These are phyloP conservation scores for Brassica hybrid DNA, from an alignment of 441 rosid species.

Conservation along the genomic window DNA sequence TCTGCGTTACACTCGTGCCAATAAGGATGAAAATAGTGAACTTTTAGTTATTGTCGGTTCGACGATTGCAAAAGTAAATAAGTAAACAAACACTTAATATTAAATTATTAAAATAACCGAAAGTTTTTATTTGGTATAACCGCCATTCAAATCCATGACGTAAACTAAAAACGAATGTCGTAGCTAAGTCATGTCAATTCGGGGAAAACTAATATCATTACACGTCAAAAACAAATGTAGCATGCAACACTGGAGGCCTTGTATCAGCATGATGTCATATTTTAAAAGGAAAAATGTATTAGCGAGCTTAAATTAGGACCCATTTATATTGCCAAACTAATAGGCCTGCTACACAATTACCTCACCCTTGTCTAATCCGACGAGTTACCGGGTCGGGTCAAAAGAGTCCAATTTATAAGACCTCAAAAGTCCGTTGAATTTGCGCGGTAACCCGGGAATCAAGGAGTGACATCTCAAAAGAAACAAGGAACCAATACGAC, in stretches of 20 bases:
- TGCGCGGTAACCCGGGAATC: conserved; percentile 65
- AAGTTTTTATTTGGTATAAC: not conserved
- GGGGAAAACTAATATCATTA: not conserved
- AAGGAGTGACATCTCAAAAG: conserved; percentile 38
- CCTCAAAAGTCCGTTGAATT: conserved; percentile 3
- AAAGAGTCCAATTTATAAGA: not conserved
- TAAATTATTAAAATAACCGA: not conserved
- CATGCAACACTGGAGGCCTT: not conserved
- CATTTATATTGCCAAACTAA: not conserved
- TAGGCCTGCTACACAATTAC: not conserved
- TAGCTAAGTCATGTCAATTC: not conserved
- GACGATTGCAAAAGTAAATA: no score
- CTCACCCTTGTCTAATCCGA: not conserved
- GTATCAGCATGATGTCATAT: not conserved
- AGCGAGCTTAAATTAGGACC: conserved; percentile 1
- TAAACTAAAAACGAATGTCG: not conserved
- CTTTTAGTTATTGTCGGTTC: not conserved
- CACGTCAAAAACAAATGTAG: not conserved
- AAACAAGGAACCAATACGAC: conserved; percentile 17
- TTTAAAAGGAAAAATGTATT: not conserved
- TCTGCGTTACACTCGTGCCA: not conserved
- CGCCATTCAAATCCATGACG: not conserved
- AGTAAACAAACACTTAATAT: not conserved
- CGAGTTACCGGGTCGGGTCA: not conserved
- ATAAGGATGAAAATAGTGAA: no score